Base-by-base conservation (phyloP, 176 grass and related monocot genomes). In the Poa annua region DNA sequence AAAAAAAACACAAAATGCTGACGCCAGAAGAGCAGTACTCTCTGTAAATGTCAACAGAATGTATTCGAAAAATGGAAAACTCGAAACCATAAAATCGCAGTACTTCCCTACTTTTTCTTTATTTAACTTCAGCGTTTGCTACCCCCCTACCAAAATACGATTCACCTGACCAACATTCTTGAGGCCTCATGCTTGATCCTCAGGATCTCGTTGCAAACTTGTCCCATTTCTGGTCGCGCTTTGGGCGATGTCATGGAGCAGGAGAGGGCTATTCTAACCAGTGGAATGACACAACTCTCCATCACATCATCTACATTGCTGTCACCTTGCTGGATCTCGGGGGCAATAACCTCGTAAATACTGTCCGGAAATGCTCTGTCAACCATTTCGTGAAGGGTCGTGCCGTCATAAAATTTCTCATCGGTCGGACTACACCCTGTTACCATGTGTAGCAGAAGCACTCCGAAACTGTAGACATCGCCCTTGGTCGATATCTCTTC, bases 401-500 rank as follows among this genome's bases (percentile, higher is more conserved):
- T 44, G 3, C 81, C 57, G 0, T 66, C 47, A 2, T 39, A 62
- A 29, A 75, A 54, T 54, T 13, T 65, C 8, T 80, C 38, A 26
- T 88, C 81, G 0, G 38, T 75, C 0, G 81, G 87, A 19, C 67
- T 35, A 12, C 33, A 49, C 0, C 81, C 76, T 1, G 68, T 84
- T 32, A 84, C 13, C 68, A 88, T 74, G 33, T 88, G 68, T 7
- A 80, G 22, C 8, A 88, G 1, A 48, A 88, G 68, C 53, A 88
- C 77, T 6, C 87, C 87, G 0, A 74, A 88, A 29, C 87, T 84
- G 49, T 88, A 88, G 2, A 75, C 61, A 8, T 88, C 86, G 8
- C 86, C 86, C 70, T 80, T 60, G 0, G 62, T 68, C 25, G 81
- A 84, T 25, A 66, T 22, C 19, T 67, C 5, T 15, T 60, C 41